Evolutionary conservation across 2,329 filamentous ascomycete genomes (phyloP).

Genomic region (Trichoderma koningii): DNA sequence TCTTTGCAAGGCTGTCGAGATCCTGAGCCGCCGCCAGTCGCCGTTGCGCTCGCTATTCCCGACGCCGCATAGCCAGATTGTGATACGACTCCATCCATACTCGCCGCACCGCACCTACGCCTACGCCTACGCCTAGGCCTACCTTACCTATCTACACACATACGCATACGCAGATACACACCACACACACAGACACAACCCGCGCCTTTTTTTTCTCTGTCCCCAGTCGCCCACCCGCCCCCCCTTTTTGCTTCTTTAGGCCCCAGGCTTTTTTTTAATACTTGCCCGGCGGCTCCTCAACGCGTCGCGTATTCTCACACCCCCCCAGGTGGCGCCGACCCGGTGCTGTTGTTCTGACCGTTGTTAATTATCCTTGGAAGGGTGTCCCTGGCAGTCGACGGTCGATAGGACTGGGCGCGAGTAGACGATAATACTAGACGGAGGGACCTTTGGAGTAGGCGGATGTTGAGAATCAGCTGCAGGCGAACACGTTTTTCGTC

Average conservation of each 20-base stretch:
- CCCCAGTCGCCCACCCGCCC: conserved; percentile 29
- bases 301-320: conserved; percentile 39
- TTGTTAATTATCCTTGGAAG: background rate
- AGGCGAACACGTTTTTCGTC: conserved; percentile 60
- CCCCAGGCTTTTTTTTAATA: conserved; percentile 14
- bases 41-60: conserved; percentile 28
- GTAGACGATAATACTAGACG: conserved; percentile 19
- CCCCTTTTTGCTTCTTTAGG: conserved; percentile 29
- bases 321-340: conserved; percentile 13
- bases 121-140: no score
- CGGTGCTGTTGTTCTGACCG: background rate
- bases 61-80: conserved; percentile 27
- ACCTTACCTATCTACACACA: no score
- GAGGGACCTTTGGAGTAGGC: conserved; percentile 34
- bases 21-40: background rate
- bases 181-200: conserved; percentile 10
- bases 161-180: conserved; percentile 7
- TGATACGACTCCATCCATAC: no score
- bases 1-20: conserved; percentile 38
- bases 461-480: conserved; percentile 56
- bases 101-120: no score
- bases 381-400: conserved; percentile 32
- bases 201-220: conserved; percentile 4
- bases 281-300: conserved; percentile 33
- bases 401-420: conserved; percentile 11